Evolutionary conservation across 2,329 filamentous ascomycete genomes (phyloP), one percentile per base, ranked within the genome.

Genomic region (Neoascochyta sp.): DNA sequence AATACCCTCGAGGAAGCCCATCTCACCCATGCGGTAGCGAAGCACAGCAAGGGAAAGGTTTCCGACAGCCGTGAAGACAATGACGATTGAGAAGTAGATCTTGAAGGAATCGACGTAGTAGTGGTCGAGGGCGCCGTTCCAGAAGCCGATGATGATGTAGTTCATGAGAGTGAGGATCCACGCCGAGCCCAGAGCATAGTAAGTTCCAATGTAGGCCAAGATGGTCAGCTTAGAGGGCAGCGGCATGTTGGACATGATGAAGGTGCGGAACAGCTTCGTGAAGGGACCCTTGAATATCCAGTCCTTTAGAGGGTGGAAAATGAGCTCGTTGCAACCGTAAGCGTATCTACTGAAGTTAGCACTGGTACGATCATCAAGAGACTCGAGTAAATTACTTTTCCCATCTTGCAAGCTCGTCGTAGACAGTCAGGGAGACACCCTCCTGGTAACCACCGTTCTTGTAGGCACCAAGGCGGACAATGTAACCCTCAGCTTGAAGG

Each of bases 31-130:
- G 22, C 80, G 71, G 60, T 83, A 81, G 18, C 80, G 73, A 24
- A 82, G 68, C 13, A 80, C 62, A 3, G 78, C 80, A 7, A 84
- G 68, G 9, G 75, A 62, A 28, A 82, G 33, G 50, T 80, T 80
- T 10, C 77, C 78, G 4, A 81, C 60, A 4, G 68, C 70, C 28
- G 75, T 78, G 66, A 84, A 85, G 29, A 85, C 72, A 32, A 83
- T 65, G 29, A 83, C 61, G 42, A 84, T 73, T 9, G 72, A 69
- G 46, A 81, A 69, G 57, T 75, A 80, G 38, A 80, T 75, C 74
- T 75, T 80, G 76, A 57, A 87, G 12, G 78, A 83, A 64, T 86
- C 81, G 47, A 86, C 70, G 57, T 87, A 87, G 71, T 84, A 88
- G 63, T 86, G 81, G 63, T 89, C 84, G 12, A 89, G 73, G 57